Percentiles rank a stretch among this genome's conserved stretches.
These are phyloP conservation scores for Zymoseptoria tritici DNA, from an alignment of 2,329 filamentous ascomycete species.

Conservation along the genomic window DNA sequence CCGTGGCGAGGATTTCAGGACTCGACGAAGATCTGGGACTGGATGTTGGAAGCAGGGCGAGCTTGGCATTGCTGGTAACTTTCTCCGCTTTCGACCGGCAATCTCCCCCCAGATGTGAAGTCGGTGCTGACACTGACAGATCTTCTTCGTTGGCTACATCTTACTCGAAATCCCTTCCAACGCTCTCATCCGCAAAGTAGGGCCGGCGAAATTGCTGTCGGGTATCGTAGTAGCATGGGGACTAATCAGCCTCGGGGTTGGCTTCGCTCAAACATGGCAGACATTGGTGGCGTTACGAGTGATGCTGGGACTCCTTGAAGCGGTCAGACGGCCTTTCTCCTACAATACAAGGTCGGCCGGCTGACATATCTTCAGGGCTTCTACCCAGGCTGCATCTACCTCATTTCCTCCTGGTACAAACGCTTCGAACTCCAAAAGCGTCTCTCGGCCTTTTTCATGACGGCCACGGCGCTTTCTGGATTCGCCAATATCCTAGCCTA, in stretches of 20 bases:
- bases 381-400: conserved; percentile 20
- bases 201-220: conserved; percentile 39
- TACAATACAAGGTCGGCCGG: too few relatives aligned
- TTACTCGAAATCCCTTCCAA: conserved; percentile 33
- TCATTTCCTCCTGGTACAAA: conserved; percentile 12
- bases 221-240: conserved; percentile 36
- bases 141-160: conserved; percentile 35
- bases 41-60: conserved; percentile 2
- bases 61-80: conserved; percentile 5
- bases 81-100: too few relatives aligned
- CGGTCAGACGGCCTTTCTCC: too few relatives aligned
- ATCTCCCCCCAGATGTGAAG: too few relatives aligned
- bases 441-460: conserved; percentile 8
- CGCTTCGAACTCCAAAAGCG: conserved; percentile 13
- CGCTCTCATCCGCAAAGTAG: conserved; percentile 33
- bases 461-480: conserved; percentile 4
- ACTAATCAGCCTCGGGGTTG: conserved; percentile 39
- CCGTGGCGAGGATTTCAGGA: conserved; percentile 7
- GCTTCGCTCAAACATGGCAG: conserved; percentile 42
- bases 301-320: conserved; percentile 5
- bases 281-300: conserved; percentile 9
- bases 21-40: conserved; percentile 5
- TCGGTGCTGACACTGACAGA: too few relatives aligned
- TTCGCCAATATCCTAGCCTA: conserved; percentile 11
- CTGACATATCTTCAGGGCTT: too few relatives aligned